Base-by-base conservation (phyloP, 2,329 filamentous ascomycete species). In the Exophiala calicioides region DNA sequence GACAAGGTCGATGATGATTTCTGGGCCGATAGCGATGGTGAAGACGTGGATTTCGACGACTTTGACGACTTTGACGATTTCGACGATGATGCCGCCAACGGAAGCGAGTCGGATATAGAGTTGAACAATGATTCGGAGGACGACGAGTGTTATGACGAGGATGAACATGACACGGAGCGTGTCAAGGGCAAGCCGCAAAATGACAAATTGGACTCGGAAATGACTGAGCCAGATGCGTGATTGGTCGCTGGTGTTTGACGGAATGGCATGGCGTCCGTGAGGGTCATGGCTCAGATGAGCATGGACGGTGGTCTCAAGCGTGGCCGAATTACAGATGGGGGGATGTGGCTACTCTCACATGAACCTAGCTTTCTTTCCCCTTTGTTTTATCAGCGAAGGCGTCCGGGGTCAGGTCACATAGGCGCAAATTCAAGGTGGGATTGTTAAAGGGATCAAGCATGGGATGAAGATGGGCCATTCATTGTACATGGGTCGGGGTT, bases 1-100 rank as follows among this genome's bases (percentile, higher is more conserved):
- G 81, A 85, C 57, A 80, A 83, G 60, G 64, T 77, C 10, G 87
- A 94, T 58, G 84, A 86, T 57, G 86, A 87, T 52, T 94, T 94
- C 64, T 93, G 88, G 85, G 81, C 80, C 24, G 85, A 88, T 64
- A 83, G 81, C 36, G 86, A 86, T 57, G 86, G 88, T 57, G 81
- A 86, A 40, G 71, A 75, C 26, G 66, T 76, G 61, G 63, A 65
- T 40, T 60, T 68, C 45, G 69, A 69, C 61, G 63, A 65, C 41
- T 60, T 68, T 46, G 69, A 69, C 24, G 69, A 71, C 9, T 61
- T 64, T 42, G 69, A 69, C 30, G 77, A 79, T 12, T 79, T 78
- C 8, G 78, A 77, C 23, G 84, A 84, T 8, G 78, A 80, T 32
- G 77, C 48, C 8, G 52, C 45, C 38, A 57, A 56, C 26, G 57